Base-by-base conservation (phyloP, 2,329 filamentous ascomycete genomes). In the Colletotrichum navitas region DNA sequence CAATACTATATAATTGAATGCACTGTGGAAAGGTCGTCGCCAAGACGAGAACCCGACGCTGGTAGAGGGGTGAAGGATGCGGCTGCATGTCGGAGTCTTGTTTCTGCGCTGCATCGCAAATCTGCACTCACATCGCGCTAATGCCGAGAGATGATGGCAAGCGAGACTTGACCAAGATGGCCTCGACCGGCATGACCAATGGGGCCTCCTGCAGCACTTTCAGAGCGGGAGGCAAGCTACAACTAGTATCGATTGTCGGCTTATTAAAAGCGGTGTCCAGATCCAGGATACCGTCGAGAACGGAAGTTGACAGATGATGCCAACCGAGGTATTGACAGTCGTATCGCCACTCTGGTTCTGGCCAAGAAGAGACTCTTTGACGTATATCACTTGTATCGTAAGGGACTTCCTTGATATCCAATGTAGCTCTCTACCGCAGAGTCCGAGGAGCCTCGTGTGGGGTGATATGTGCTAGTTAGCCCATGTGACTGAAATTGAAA, bases 171-270 rank as follows among this genome's bases (percentile, higher is more conserved):
- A 5, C 36, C 24, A 24, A 21, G 49, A n/a, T 43, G 7, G 18
- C 6, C 2, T n/a, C 8, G 18, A 21, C 36, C n/a, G 54, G 36
- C 49, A 32, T 54, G 61, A 12, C n/a, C 39, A 47, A 18, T 21
- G 41, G 58, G 58, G n/a, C 41, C 39, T 43, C 58, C 58, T 41
- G 41, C 58, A 59, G 56, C 24, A 45, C 39, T 1, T 11, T 11
- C 26, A 7, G 3, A 14, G 24, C 16, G 56, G 39, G 56, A 29
- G 56, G 6, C 4, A 10, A 7, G 39, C 24, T 29, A 21, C 14
- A 11, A 41, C 7, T 43, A 21, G 18, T 29, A 7, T 43, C 16
- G 56, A 21, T 45, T 24, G 16, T 24, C 14, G 39, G 2, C 36
- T 34, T 12, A 16, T 8, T 3, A 12, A 24, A 18, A 3, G 12